Evolutionary conservation across 371 early-diverging fungal genomes (phyloP).

Genomic region (Mortierella sp.): DNA sequence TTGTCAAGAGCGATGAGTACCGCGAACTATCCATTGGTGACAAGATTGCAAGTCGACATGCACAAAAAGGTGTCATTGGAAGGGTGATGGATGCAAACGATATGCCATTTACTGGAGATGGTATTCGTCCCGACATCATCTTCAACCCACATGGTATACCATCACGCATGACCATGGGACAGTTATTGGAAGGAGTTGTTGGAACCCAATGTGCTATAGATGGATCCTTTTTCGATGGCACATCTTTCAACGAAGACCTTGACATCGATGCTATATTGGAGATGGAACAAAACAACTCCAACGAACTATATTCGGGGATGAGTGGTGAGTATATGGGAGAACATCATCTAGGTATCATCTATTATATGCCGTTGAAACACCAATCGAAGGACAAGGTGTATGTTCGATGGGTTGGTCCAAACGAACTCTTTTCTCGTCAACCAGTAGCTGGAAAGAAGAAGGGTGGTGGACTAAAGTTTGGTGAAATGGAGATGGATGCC

Average conservation of each 20-base stretch:
- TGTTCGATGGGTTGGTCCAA: slow-evolving; percentile 98
- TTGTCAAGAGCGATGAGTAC: slow-evolving; percentile 90
- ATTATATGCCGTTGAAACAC: slow-evolving; percentile 99
- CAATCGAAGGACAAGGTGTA: slow-evolving; percentile 99
- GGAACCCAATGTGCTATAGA: slow-evolving; percentile 97
- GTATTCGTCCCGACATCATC: slow-evolving; percentile 99
- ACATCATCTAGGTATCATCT: slow-evolving; percentile 88
- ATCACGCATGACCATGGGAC: slow-evolving; percentile 99
- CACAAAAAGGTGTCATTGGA: slow-evolving; percentile 99
- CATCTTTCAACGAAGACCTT: too few species aligned
- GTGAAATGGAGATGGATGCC: slow-evolving; percentile 99
- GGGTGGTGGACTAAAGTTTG: slow-evolving; percentile 99
- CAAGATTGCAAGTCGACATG: slow-evolving; percentile 99
- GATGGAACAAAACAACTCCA: too few species aligned
- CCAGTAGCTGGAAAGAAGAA: slow-evolving; percentile 99
- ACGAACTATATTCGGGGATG: too few species aligned
- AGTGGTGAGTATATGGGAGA: too few species aligned
- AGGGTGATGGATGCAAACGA: slow-evolving; percentile 97
- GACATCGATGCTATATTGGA: too few species aligned
- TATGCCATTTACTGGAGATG: slow-evolving; percentile 99
- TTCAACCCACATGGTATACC: slow-evolving; percentile 99
- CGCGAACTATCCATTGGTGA: slow-evolving; percentile 96
- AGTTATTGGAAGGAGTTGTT: slow-evolving; percentile 99
- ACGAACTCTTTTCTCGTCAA: slow-evolving; percentile 97
- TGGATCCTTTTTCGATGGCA: slow-evolving; percentile 95